These are phyloP conservation scores for Apiotrichum gracile DNA, from an alignment of 1,284 basidiomycete species.

Conservation along the genomic window DNA sequence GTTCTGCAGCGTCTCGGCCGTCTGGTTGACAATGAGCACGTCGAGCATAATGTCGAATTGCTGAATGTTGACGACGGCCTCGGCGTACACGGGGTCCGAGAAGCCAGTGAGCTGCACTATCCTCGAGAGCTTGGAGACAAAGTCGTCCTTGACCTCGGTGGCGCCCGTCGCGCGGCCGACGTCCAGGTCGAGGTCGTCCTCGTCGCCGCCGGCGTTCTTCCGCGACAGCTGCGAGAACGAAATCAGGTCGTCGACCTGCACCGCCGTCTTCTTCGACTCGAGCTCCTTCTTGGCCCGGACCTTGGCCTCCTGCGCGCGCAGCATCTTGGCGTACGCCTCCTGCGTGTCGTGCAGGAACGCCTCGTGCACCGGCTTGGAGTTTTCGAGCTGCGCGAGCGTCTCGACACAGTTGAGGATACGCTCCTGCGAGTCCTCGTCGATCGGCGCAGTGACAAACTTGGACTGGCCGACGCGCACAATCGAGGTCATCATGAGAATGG, in stretches of 20 bases:
- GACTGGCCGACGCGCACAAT: constrained; percentile 95
- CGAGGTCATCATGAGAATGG: constrained; percentile 98
- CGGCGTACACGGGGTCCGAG: constrained; percentile 97
- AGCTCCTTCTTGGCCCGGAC: constrained; percentile 82
- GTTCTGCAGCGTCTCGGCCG: constrained; percentile 88
- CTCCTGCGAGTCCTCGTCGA: constrained; percentile 97
- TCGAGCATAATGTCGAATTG: constrained; percentile 97
- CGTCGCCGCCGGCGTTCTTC: constrained; percentile 71
- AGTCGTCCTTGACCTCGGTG: constrained; percentile 80
- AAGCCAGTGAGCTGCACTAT: constrained; percentile 97
- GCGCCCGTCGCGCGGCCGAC: constrained; percentile 84
- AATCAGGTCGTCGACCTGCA: constrained; percentile 91
- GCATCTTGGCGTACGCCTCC: constrained; percentile 89
- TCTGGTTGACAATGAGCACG: constrained; percentile 96
- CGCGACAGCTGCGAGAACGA: constrained; percentile 92
- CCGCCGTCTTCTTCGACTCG: constrained; percentile 62
- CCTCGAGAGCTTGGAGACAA: constrained; percentile 89
- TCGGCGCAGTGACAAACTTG: constrained; percentile 84
- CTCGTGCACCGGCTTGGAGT: constrained; percentile 61
- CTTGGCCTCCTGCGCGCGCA: constrained; percentile 84
- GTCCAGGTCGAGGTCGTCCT: constrained; percentile 74
- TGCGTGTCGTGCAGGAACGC: constrained; percentile 93
- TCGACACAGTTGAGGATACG: constrained; percentile 96
- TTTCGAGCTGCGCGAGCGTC: constrained; percentile 69
- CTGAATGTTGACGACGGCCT: constrained; percentile 96